Base-by-base conservation (phyloP, 352 stramenopile species). In the Globisporangium cystogenes region DNA sequence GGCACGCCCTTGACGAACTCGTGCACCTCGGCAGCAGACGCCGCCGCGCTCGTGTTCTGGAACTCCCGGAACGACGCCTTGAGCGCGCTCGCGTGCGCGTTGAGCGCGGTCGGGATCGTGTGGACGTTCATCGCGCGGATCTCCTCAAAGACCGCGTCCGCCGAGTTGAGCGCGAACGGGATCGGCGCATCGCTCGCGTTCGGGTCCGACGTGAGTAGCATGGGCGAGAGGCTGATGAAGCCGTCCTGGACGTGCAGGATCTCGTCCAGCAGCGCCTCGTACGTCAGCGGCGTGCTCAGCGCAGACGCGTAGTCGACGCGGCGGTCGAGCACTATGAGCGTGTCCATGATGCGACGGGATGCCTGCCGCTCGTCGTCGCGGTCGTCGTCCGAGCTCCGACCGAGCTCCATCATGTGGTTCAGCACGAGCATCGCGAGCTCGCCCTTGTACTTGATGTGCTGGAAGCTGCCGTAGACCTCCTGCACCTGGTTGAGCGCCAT, bases 391-490 rank as follows among this genome's bases (percentile, higher is more conserved):
- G 45, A 60, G 33, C 57, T 65, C 21, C 55, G 68, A 52, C 69
- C 65, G 44, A 76, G 57, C 52, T 86, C 70, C 65, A 90, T 71
- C 39, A 92, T 57, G 37, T 82, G 71, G 21, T 87, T 76, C 20
- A 86, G 57, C 23, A 90, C 75, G 8, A 82, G 65, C 65, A 82
- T 87, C 11, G 77, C 68, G 35, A 90, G 51, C 37, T 90, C 75
- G 11, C 82, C 82, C 51, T 92, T 92, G 67, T 86, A 87, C 53
- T 92, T 87, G 55, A 92, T 86, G n/a, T 72, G 60, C 18, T 63
- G 48, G 39, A 90, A 87, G 16, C 58, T 59, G 0, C 76, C 82
- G 29, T 85, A 87, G 7, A 77, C 27, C 15, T 74, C 57, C 48
- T 92, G 79, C 14, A 90, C 39, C 37, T 77, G 52, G 35, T 77